These are phyloP conservation scores for Globisporangium acanthophoron DNA, from an alignment of 352 stramenopile genomes.

Conservation along the genomic window DNA sequence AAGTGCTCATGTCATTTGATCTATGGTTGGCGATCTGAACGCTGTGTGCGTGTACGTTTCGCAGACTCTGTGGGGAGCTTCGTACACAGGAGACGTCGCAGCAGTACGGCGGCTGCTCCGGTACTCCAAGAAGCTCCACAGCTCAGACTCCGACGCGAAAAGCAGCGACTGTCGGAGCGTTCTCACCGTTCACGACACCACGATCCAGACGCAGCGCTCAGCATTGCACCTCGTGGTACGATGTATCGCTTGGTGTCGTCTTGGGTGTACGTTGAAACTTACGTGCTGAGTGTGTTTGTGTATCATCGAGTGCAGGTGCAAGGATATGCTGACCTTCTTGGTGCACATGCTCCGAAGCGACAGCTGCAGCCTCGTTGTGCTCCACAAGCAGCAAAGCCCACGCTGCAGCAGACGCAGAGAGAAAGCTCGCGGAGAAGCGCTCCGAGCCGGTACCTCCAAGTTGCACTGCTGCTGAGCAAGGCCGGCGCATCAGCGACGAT, in stretches of 20 bases:
- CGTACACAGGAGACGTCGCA: conserved; percentile 26
- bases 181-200: conserved; percentile 24
- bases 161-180: neutral
- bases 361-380: neutral
- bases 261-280: no score
- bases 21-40: neutral
- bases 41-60: neutral
- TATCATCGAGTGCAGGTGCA: conserved; percentile 14
- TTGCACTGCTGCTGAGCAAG: conserved; percentile 26
- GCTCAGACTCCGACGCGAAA: neutral
- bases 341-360: neutral
- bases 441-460: conserved; percentile 28
- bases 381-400: neutral
- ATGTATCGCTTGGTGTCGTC: no score
- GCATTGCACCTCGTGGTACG: conserved; percentile 43
- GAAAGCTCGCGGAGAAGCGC: conserved; percentile 2
- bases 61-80: conserved; percentile 38
- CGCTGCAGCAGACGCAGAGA: conserved; percentile 3
- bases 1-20: neutral
- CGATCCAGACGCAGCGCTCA: conserved; percentile 23
- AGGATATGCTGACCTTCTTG: conserved; percentile 26
- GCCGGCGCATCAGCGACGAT: conserved; percentile 19
- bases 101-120: conserved; percentile 22
- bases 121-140: neutral
- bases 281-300: no score